These are phyloP conservation scores for Coniella vitis DNA, from an alignment of 2,329 filamentous ascomycete genomes.

Conservation along the genomic window DNA sequence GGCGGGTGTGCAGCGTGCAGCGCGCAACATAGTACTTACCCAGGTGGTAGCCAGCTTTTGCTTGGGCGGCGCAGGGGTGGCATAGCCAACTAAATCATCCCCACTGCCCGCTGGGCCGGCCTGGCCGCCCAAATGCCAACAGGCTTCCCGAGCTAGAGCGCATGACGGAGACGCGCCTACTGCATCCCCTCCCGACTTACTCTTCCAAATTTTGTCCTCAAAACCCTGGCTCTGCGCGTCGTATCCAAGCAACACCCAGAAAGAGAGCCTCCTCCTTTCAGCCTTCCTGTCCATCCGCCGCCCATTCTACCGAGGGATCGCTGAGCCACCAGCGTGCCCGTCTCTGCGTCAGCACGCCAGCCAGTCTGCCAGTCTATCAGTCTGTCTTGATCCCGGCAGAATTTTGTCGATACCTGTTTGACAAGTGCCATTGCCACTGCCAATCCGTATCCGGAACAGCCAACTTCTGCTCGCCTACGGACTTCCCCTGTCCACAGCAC, in stretches of 20 bases:
- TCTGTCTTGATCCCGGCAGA: no score
- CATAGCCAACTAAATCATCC: background rate
- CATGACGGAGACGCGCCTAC: slow-evolving; percentile 6
- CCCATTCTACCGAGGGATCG: no score
- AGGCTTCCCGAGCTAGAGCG: slow-evolving; percentile 1
- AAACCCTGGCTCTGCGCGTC: background rate
- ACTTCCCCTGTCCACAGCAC: no score
- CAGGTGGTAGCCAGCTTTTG: background rate
- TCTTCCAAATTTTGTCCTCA: slow-evolving; percentile 12
- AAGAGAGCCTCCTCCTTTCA: no score
- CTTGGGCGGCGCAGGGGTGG: background rate
- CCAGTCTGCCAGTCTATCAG: no score
- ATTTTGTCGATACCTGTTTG: no score
- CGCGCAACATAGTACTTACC: background rate
- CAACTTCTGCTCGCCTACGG: no score
- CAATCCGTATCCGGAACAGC: background rate
- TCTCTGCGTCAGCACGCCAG: no score
- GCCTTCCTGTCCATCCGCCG: no score
- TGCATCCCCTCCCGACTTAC: background rate
- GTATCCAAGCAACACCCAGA: no score
- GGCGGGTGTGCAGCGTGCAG: background rate
- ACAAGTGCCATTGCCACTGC: no score
- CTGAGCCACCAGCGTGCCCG: no score
- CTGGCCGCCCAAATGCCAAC: slow-evolving; percentile 3
- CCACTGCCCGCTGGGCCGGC: background rate